phyloP scores from a whole-genome alignment of 192 early-diverging fungal genomes.

The Helicostylum pulchrum region DNA sequence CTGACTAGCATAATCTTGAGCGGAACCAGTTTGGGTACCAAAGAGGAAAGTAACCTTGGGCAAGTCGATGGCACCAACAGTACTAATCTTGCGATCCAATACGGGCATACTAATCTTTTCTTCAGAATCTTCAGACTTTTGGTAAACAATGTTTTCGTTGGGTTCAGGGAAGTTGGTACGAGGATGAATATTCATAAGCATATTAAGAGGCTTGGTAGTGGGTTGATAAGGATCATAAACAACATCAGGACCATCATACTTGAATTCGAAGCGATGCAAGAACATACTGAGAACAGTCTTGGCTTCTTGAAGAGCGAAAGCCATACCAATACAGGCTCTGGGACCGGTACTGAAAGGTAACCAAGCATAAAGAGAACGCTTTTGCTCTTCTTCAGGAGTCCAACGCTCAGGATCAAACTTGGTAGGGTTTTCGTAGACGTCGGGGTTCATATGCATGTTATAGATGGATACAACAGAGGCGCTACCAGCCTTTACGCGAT shows the following conservation, averaged over 20 bases:
- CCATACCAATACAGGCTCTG: conserved; percentile 56
- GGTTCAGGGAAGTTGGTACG: conserved; percentile 36
- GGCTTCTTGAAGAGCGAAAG: conserved; percentile 55
- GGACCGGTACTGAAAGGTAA: conserved; percentile 50
- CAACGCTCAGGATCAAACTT: conserved; percentile 55
- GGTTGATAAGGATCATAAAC: conserved; percentile 23
- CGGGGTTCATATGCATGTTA: conserved; percentile 45
- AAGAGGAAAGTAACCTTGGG: conserved; percentile 46
- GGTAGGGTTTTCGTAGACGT: conserved; percentile 41
- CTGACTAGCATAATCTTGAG: conserved; percentile 49
- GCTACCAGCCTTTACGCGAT: conserved; percentile 29
- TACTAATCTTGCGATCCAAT: background rate
- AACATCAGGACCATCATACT: conserved; percentile 25
- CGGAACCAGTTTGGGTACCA: conserved; percentile 54
- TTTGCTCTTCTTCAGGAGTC: conserved; percentile 46
- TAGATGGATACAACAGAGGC: conserved; percentile 25
- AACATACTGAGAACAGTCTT: conserved; percentile 52
- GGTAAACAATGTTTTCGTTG: background rate
- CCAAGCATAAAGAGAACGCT: conserved; percentile 48
- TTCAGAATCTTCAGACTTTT: background rate
- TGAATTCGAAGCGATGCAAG: conserved; percentile 44
- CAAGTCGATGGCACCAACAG: conserved; percentile 5
- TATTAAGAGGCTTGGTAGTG: conserved; percentile 36
- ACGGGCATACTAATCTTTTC: background rate
- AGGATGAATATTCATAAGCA: conserved; percentile 32